A percentile compares a stretch with the other conserved stretches of the same genome.
Evolutionary conservation across 2,329 filamentous ascomycete genomes (phyloP).

Genomic region (Phoma sp.): DNA sequence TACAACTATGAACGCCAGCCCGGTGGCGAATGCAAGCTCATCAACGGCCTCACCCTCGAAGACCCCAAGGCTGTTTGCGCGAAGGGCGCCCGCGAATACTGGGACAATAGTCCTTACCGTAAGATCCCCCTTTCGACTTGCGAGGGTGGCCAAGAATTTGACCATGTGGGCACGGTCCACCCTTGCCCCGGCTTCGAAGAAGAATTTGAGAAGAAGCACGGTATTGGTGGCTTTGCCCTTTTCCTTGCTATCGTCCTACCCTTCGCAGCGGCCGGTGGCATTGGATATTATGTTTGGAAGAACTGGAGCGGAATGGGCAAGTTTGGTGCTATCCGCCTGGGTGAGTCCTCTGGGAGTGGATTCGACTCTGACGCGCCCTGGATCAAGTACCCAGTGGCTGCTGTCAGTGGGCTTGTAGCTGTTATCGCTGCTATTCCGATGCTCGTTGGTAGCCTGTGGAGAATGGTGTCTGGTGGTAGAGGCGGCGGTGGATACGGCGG

Average conservation of each 20-base stretch:
- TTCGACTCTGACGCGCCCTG: constrained; percentile 73
- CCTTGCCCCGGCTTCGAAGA: constrained; percentile 81
- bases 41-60: constrained; percentile 71
- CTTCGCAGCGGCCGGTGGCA: constrained; percentile 69
- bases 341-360: constrained; percentile 60
- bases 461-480: constrained; percentile 60
- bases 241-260: constrained; percentile 87
- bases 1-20: constrained; percentile 88
- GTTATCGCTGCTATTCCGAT: constrained; percentile 65
- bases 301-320: constrained; percentile 88
- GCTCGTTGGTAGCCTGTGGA: constrained; percentile 74
- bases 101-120: constrained; percentile 84
- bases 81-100: constrained; percentile 79
- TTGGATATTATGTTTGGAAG: constrained; percentile 84
- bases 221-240: constrained; percentile 73
- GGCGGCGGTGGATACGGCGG: constrained; percentile 56
- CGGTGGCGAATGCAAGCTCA: constrained; percentile 78
- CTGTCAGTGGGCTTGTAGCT: constrained; percentile 61
- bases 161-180: constrained; percentile 66
- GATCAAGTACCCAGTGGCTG: constrained; percentile 74
- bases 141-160: constrained; percentile 73
- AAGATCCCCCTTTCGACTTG: constrained; percentile 91
- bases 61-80: constrained; percentile 65
- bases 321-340: constrained; percentile 87
- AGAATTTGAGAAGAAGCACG: constrained; percentile 76